Conservation (phyloP, 768 basidiomycete genomes). For the Mycena olivaceomarginata region DNA sequence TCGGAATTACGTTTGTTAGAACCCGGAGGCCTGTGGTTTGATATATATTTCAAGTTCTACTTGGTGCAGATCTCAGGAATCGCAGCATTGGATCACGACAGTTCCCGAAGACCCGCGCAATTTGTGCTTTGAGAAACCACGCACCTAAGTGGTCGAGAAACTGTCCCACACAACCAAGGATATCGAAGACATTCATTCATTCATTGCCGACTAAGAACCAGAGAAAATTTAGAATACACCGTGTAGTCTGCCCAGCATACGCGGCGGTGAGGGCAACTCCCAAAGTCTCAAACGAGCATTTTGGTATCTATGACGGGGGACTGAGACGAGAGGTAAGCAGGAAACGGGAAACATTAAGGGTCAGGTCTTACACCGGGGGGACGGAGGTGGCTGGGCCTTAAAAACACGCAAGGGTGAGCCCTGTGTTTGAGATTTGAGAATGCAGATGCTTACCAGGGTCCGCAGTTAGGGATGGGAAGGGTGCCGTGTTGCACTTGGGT, state of each 20-base stretch:
- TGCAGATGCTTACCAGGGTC: constrained; percentile 39
- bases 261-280: not conserved
- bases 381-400: constrained; percentile 41
- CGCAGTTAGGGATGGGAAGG: constrained; percentile 48
- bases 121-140: too few relatives aligned
- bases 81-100: too few relatives aligned
- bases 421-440: not conserved
- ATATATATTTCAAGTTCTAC: too few relatives aligned
- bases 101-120: too few relatives aligned
- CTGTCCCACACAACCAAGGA: too few relatives aligned
- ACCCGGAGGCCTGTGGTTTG: too few relatives aligned
- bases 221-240: not conserved
- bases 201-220: not conserved
- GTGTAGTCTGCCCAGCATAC: not conserved
- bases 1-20: too few relatives aligned
- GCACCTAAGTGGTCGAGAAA: too few relatives aligned
- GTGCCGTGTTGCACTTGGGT: constrained; percentile 30
- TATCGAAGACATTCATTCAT: not conserved
- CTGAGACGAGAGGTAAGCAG: not conserved
- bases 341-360: not conserved
- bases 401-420: not conserved
- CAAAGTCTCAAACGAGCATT: not conserved
- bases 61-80: too few relatives aligned
- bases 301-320: not conserved
- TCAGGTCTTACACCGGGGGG: constrained; percentile 44